phyloP scores from a whole-genome alignment of 129 eudicot genomes.

The Tanacetum coccineum region DNA sequence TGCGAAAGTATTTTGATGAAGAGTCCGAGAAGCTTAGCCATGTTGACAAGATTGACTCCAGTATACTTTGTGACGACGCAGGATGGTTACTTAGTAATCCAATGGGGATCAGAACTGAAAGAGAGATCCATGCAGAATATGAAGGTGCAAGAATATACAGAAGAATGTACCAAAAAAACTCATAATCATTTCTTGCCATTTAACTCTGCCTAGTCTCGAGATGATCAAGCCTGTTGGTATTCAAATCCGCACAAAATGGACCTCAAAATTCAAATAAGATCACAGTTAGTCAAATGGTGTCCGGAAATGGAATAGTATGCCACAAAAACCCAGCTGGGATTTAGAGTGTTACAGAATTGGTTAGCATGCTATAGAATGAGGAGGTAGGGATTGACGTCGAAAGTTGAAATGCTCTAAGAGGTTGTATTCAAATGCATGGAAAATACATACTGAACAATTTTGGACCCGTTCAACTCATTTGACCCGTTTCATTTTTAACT shows the following conservation, averaged over 20 bases:
- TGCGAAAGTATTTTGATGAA: constrained; percentile 79
- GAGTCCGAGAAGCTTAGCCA: constrained; percentile 48
- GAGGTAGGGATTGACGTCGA: too few species aligned
- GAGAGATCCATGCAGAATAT: constrained; percentile 88
- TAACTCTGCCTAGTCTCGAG: background rate
- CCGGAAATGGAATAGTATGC: background rate
- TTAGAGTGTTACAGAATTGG: too few species aligned
- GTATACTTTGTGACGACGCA: constrained; percentile 42
- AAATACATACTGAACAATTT: background rate
- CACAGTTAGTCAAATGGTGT: background rate
- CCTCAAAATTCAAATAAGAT: background rate
- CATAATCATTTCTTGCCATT: constrained; percentile 14
- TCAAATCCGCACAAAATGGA: constrained; percentile 2
- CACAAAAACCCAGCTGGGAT: background rate
- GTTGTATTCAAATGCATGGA: too few species aligned
- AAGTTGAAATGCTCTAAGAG: too few species aligned
- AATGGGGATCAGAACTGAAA: constrained; percentile 89
- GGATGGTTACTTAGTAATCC: constrained; percentile 89
- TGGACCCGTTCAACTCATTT: too few species aligned
- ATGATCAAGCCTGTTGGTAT: background rate
- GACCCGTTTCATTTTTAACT: too few species aligned
- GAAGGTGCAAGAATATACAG: constrained; percentile 87
- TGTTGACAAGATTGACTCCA: constrained; percentile 29
- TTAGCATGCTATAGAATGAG: too few species aligned
- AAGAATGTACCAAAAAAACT: constrained; percentile 67